Conservation (phyloP, 2,329 filamentous ascomycete genomes). For the Colletotrichum camelliae region DNA sequence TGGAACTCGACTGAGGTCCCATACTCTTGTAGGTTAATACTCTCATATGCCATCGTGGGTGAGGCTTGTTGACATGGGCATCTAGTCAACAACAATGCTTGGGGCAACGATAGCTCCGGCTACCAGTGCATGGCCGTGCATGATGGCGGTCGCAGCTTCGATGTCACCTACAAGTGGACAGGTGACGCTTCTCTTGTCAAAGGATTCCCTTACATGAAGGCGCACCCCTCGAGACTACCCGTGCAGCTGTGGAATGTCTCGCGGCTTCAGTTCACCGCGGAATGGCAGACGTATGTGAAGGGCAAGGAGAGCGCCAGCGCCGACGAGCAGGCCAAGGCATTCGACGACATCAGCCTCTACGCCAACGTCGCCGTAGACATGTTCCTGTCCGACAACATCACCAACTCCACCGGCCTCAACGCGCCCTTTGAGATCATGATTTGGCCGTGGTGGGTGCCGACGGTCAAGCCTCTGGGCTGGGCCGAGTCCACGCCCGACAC, state of each 20-base stretch:
- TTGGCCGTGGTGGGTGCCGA: conserved; percentile 21
- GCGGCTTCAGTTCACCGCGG: conserved; percentile 10
- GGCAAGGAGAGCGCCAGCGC: conserved; percentile 8
- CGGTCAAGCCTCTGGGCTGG: conserved; percentile 18
- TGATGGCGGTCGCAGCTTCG: conserved; percentile 10
- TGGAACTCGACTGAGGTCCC: conserved; percentile 20
- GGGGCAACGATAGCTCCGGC: conserved; percentile 19
- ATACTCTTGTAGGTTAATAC: conserved; percentile 7
- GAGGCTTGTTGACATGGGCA: neutral
- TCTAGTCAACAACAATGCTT: conserved; percentile 19
- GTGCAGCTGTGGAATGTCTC: conserved; percentile 19
- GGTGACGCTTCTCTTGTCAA: conserved; percentile 19
- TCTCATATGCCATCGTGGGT: neutral
- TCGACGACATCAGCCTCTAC: conserved; percentile 11
- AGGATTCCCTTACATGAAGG: conserved; percentile 17
- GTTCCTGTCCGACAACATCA: conserved; percentile 14
- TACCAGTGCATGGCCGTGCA: conserved; percentile 18
- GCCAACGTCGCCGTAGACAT: conserved; percentile 21
- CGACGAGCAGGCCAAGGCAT: conserved; percentile 6
- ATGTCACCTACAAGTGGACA: conserved; percentile 17
- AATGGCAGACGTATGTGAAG: conserved; percentile 13
- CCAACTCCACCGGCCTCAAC: conserved; percentile 16
- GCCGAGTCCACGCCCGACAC: conserved; percentile 14
- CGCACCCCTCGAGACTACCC: conserved; percentile 5
- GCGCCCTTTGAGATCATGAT: conserved; percentile 21